Percentiles rank a stretch among this genome's conserved stretches.
phyloP scores from a whole-genome alignment of 441 rosid species.

The Syzygium malaccense region DNA sequence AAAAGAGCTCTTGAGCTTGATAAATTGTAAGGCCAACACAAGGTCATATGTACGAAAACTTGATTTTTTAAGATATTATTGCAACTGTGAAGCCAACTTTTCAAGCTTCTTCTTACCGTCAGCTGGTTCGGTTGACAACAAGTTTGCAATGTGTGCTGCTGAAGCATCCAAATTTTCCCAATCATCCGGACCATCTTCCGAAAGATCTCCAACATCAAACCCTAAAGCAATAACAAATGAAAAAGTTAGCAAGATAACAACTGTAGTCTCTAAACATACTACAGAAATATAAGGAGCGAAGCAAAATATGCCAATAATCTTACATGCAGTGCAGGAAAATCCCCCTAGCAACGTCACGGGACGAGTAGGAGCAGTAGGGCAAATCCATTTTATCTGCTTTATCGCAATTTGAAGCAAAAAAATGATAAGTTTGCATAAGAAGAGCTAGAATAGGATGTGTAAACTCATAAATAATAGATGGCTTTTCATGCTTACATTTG shows the following conservation, averaged over 20 bases:
- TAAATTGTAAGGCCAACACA: background rate
- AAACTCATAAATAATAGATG: background rate
- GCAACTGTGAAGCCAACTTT: background rate
- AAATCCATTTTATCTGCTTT: constrained; percentile 55
- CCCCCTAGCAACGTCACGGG: constrained; percentile 51
- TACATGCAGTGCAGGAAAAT: constrained; percentile 50
- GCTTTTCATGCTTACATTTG: constrained; percentile 43
- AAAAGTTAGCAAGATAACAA: background rate
- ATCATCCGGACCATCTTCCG: constrained; percentile 7
- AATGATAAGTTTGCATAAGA: background rate
- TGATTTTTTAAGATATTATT: background rate
- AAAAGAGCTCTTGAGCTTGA: background rate
- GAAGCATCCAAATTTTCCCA: constrained; percentile 14
- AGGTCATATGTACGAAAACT: background rate
- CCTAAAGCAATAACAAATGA: background rate
- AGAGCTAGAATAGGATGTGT: constrained; percentile 2
- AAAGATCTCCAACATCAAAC: constrained; percentile 12
- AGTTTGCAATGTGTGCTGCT: constrained; percentile 13
- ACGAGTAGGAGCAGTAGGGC: constrained; percentile 55
- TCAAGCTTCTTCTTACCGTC: background rate
- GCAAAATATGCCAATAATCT: constrained; percentile 4
- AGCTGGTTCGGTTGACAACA: constrained; percentile 8
- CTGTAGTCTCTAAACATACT: background rate
- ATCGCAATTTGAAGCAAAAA: background rate
- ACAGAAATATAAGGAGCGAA: background rate